These are phyloP conservation scores for Backusella sp. DNA, from an alignment of 192 early-diverging fungal genomes.

Conservation along the genomic window DNA sequence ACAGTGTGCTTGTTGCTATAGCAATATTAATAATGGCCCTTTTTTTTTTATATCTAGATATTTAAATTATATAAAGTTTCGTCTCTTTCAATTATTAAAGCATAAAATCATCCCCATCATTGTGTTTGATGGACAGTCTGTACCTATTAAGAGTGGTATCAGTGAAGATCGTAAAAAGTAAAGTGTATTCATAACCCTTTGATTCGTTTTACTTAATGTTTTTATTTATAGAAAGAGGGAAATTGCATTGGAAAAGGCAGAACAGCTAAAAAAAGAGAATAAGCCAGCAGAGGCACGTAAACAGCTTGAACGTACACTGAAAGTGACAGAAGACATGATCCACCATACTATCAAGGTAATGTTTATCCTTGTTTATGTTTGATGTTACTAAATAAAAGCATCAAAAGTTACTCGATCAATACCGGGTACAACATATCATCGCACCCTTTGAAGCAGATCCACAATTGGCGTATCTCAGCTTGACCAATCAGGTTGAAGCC, in stretches of 20 bases:
- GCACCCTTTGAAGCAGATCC: constrained; percentile 99
- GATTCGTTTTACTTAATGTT: not conserved
- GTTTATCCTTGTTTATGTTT: not conserved
- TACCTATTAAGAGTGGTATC: constrained; percentile 83
- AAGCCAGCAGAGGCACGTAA: not conserved
- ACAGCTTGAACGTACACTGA: not conserved
- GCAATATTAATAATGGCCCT: not conserved
- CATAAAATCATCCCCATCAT: constrained; percentile 76
- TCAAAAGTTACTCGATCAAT: constrained; percentile 51
- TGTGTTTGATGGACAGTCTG: constrained; percentile 93
- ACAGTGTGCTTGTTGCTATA: not conserved
- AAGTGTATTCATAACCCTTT: not conserved
- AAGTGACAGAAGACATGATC: not conserved
- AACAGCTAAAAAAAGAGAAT: not conserved
- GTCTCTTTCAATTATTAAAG: constrained; percentile 70
- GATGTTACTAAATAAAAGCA: not conserved
- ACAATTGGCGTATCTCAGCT: constrained; percentile 85
- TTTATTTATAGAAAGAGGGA: not conserved
- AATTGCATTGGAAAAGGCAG: not conserved
- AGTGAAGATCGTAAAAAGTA: constrained; percentile 56
- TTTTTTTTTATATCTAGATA: constrained; percentile 54
- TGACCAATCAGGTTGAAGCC: constrained; percentile 68
- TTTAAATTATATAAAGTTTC: constrained; percentile 77
- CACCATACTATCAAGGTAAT: not conserved
- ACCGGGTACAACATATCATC: constrained; percentile 75